A percentile compares a stretch with the other conserved stretches of the same genome.
Conservation (phyloP, 2,329 filamentous ascomycete genomes). For the Thermoascus crustaceus region DNA sequence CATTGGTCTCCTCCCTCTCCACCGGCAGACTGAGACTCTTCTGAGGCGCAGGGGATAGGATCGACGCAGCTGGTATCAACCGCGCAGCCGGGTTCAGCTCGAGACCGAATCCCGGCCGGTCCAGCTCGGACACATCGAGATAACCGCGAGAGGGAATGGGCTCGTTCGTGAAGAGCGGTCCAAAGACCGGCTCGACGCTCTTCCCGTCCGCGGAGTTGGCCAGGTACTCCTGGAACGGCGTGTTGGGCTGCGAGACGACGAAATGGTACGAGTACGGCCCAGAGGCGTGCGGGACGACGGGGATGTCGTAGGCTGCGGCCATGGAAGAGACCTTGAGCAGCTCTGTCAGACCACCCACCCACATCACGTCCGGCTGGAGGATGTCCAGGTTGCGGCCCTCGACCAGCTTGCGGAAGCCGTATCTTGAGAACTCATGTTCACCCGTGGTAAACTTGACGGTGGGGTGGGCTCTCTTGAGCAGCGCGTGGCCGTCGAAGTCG, state of each 20-base stretch:
- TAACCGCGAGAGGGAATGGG: slow-evolving; percentile 78
- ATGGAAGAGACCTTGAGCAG: slow-evolving; percentile 80
- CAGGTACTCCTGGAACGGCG: slow-evolving; percentile 91
- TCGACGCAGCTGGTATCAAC: slow-evolving; percentile 64
- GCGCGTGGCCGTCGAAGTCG: slow-evolving; percentile 81
- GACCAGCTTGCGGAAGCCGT: slow-evolving; percentile 89
- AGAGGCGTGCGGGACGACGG: slow-evolving; percentile 88
- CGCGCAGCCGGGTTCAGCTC: slow-evolving; percentile 76
- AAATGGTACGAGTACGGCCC: slow-evolving; percentile 96
- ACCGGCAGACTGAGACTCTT: slow-evolving; percentile 35
- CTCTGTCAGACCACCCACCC: slow-evolving; percentile 88
- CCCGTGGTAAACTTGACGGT: slow-evolving; percentile 90
- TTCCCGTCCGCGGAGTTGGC: slow-evolving; percentile 88
- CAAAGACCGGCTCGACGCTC: slow-evolving; percentile 84
- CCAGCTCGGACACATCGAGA: slow-evolving; percentile 68
- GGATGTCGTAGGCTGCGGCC: slow-evolving; percentile 87
- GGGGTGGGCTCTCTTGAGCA: slow-evolving; percentile 85
- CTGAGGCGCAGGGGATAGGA: slow-evolving; percentile 59
- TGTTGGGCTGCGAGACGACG: slow-evolving; percentile 85
- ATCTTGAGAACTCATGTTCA: slow-evolving; percentile 91
- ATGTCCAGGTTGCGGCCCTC: slow-evolving; percentile 89
- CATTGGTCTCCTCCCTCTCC: slow-evolving; percentile 17
- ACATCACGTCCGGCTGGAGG: slow-evolving; percentile 95
- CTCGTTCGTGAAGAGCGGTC: slow-evolving; percentile 82
- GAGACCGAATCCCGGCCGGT: slow-evolving; percentile 85